Percentiles rank a stretch among this genome's conserved stretches.
phyloP scores from a whole-genome alignment of 1,284 basidiomycete species.

The Irpex sp. region DNA sequence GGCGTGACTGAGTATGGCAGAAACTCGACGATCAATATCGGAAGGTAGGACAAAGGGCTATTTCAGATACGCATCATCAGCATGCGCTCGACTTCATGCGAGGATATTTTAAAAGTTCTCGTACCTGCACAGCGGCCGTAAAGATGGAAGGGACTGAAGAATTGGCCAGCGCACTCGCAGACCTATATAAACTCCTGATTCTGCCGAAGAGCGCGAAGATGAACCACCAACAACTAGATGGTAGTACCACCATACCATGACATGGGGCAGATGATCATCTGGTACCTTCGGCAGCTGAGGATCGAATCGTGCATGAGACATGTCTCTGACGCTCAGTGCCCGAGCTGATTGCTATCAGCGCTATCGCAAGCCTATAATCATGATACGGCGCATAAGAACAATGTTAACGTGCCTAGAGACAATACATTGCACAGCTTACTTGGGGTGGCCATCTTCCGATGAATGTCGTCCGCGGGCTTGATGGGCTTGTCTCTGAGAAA shows the following conservation, averaged over 20 bases:
- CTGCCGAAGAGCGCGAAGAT: neutral
- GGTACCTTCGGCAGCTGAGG: neutral
- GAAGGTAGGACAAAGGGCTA: neutral
- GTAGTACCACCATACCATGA: neutral
- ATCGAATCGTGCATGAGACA: neutral
- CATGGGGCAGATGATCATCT: neutral
- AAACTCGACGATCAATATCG: neutral
- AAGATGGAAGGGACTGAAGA: neutral
- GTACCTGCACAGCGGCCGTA: neutral
- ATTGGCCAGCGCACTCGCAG: neutral
- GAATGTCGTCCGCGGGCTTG: neutral
- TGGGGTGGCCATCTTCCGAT: neutral
- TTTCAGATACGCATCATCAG: neutral
- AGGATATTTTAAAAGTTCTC: neutral
- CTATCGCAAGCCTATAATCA: neutral
- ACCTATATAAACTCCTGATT: neutral
- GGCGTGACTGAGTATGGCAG: neutral
- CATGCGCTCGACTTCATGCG: neutral
- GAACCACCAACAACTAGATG: neutral
- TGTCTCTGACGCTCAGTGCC: neutral
- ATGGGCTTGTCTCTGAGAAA: neutral
- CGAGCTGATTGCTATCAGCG: neutral
- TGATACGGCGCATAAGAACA: neutral
- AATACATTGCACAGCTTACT: neutral
- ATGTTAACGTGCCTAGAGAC: neutral